These are phyloP conservation scores for Dipodascus geniculatus DNA, from an alignment of 805 yeast genomes.

Conservation along the genomic window DNA sequence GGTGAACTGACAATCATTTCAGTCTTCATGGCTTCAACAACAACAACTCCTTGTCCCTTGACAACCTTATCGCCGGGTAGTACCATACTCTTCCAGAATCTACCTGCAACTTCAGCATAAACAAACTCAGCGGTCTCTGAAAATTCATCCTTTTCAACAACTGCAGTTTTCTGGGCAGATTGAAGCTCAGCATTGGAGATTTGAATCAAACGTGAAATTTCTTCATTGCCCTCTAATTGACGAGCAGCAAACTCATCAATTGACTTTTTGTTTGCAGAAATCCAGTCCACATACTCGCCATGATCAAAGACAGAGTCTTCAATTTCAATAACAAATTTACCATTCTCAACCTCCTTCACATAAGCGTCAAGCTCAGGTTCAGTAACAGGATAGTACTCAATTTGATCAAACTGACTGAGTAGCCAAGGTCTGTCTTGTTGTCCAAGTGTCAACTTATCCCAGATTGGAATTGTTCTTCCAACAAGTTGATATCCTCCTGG, in stretches of 20 bases:
- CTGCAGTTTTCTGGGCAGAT: constrained; percentile 27
- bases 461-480: constrained; percentile 93
- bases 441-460: constrained; percentile 87
- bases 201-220: constrained; percentile 75
- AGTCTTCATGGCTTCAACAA: constrained; percentile 97
- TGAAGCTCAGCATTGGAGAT: constrained; percentile 65
- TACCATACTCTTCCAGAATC: constrained; percentile 87
- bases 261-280: constrained; percentile 57
- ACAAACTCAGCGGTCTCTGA: constrained; percentile 74
- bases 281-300: constrained; percentile 65
- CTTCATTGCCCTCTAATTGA: constrained; percentile 78
- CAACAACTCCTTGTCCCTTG: constrained; percentile 69
- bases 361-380: constrained; percentile 69
- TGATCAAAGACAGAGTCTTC: constrained; percentile 76
- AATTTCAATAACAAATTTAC: constrained; percentile 64
- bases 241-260: constrained; percentile 52
- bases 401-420: constrained; percentile 83
- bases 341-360: constrained; percentile 67
- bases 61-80: constrained; percentile 64
- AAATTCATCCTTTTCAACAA: constrained; percentile 40
- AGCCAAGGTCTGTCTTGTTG: constrained; percentile 77
- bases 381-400: constrained; percentile 84
- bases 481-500: constrained; percentile 98
- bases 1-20: constrained; percentile 85
- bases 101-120: constrained; percentile 91